Base-by-base conservation (phyloP, 2,329 filamentous ascomycete genomes). In the Diaporthe helianthi region DNA sequence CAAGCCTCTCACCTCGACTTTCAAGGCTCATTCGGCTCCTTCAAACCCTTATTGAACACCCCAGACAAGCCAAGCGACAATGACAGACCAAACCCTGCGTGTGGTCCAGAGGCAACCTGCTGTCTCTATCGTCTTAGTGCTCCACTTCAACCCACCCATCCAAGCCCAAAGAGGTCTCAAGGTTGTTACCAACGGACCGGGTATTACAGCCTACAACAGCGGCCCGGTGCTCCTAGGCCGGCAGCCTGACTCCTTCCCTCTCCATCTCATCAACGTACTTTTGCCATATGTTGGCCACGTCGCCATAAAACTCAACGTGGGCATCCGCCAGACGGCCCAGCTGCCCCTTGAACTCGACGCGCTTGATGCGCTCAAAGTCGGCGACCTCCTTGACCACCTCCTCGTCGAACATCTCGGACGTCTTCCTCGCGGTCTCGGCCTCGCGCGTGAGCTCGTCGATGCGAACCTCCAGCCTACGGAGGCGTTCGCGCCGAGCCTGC, bases 281-380 rank as follows among this genome's bases (percentile, higher is more conserved):
- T 82, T 97, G 93, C 96, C 96, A 99, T 9, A 92, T 92, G 66
- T 91, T 89, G 61, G 92, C 89, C 6, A 93, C 92, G 26, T 87
- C 88, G 68, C 89, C 89, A 78, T 97, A 99, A 79, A 98, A 98
- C 13, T 89, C 87, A 49, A 97, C 89, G 78, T 99, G 93, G 22
- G 93, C 90, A 76, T 95, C 91, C 0, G 95, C 93, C 60, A 99
- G 81, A 3, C 89, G 90, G 2, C 93, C 93, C 61, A 99, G 85
- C 74, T 96, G 94, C 73, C 91, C 88, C 79, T 93, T 93, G 80
- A 99, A 97, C 84, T 99, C 95, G 51, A 93, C 85, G 47, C 93
- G 90, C 84, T 99, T 99, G 85, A 98, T 98, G 68, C 94, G 88
- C 82, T 99, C 96, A 81, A 99, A 99, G 78, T 98, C 94, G 24